Evolutionary conservation across 495 filamentous ascomycete species (phyloP).

Genomic region (Bacidia gigantensis): DNA sequence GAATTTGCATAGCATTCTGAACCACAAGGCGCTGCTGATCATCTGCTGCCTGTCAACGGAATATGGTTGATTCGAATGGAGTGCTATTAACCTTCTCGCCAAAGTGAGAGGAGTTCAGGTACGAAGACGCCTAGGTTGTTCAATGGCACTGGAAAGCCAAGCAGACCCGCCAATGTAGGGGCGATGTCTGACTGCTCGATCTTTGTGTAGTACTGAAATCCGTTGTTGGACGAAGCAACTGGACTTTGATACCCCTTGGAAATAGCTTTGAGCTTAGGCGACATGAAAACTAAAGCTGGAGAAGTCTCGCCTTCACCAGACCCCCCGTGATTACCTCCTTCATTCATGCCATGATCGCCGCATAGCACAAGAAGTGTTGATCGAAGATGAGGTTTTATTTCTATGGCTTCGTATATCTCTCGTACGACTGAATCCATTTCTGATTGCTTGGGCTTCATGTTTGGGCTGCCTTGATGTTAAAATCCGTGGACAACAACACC

Average conservation of each 20-base stretch:
- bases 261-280: conserved; percentile 60
- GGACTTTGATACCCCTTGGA: conserved; percentile 30
- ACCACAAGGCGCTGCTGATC: conserved; percentile 53
- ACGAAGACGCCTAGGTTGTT: conserved; percentile 90
- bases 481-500: conserved; percentile 1
- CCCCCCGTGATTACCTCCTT: conserved; percentile 92
- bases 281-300: conserved; percentile 80
- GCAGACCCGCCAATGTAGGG: conserved; percentile 72
- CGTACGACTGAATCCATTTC: conserved; percentile 86
- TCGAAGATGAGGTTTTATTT: conserved; percentile 49
- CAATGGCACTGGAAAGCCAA: conserved; percentile 80
- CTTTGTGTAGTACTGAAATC: conserved; percentile 63
- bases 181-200: conserved; percentile 90
- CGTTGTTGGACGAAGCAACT: conserved; percentile 25
- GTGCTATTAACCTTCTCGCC: conserved; percentile 38
- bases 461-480: conserved; percentile 38
- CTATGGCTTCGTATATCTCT: conserved; percentile 63
- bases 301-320: conserved; percentile 89
- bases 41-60: conserved; percentile 24
- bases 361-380: conserved; percentile 75
- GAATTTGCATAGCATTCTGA: conserved; percentile 66
- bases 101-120: conserved; percentile 59
- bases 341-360: conserved; percentile 98
- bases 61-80: not conserved
- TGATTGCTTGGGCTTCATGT: conserved; percentile 83